Evolutionary conservation across 129 eudicot genomes (phyloP), one percentile per base, ranked within the genome.

Genomic region (Flaveria bidentis): DNA sequence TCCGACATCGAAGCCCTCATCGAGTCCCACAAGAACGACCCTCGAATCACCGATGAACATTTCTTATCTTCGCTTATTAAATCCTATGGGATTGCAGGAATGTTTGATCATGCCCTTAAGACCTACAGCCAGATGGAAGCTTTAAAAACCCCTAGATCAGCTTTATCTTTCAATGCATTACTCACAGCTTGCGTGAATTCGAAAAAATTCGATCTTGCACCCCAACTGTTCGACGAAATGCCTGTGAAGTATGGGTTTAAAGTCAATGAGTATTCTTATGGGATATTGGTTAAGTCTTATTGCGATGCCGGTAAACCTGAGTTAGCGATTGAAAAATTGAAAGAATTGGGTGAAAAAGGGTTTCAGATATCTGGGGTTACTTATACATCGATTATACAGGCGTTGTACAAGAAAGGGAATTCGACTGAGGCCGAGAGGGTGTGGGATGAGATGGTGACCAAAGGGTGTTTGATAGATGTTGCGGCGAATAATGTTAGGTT

Each of bases 1-100:
- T 55, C 81, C 36, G 98, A 91, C 58, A 91, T 94, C 28, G 93
- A 88, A 83, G 61, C 76, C 36, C 88, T 94, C 36, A 84, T 94
- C 50, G 97, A 91, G 49, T 82, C 98, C 39, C 90, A 84, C 84
- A 94, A 94, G 72, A 84, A 49, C 9, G 84, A 79, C 42, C 90
- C 96, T 61, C 84, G 91, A 49, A 79, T 91, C 50, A 87, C 82
- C 6, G 80, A 87, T 11, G 97, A 94, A 61, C 84, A 80, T n/a
- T 94, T 78, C 45, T 42, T 94, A 2, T 84, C 91, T 0, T 81
- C 93, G 17, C 85, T 94, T 44, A 91, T 94, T 33, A 80, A 88
- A 72, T 94, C 93, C 0, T 94, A 94, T 62, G 97, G 98, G 8
- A 46, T 78, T 33, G 98, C 89, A 0, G 97, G 97, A 14, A 94